Evolutionary conservation across 2,329 filamentous ascomycete species (phyloP).

Genomic region (Sphaerulina populicola): DNA sequence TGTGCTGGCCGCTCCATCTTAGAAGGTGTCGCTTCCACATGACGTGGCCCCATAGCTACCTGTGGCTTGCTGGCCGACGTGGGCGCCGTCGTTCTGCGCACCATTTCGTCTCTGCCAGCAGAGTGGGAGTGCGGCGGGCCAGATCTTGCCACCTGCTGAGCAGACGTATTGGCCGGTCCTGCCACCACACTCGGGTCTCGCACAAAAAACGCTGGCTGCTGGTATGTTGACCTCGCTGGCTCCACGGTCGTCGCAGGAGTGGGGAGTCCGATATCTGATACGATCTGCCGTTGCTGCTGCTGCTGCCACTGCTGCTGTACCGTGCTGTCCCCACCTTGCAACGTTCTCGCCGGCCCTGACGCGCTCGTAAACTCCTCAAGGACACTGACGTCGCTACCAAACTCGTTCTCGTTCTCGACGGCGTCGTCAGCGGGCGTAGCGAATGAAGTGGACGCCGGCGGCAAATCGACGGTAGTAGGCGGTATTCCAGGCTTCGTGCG

Average conservation of each 20-base stretch:
- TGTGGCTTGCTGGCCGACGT: slow-evolving; percentile 35
- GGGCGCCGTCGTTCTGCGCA: slow-evolving; percentile 38
- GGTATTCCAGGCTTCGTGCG: slow-evolving; percentile 40
- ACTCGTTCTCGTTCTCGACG: slow-evolving; percentile 9
- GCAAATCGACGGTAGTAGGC: slow-evolving; percentile 16
- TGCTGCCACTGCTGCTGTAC: not conserved
- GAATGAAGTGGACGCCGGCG: slow-evolving; percentile 19
- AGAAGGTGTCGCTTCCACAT: slow-evolving; percentile 11
- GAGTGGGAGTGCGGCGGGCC: not conserved
- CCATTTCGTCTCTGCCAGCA: slow-evolving; percentile 33
- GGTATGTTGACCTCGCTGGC: not conserved
- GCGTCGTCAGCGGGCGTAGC: slow-evolving; percentile 8
- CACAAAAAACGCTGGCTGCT: not conserved
- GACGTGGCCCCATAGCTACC: slow-evolving; percentile 19
- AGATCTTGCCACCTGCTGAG: not conserved
- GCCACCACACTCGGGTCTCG: not conserved
- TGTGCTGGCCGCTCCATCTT: slow-evolving; percentile 4
- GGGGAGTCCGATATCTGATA: not conserved
- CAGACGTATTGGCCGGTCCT: not conserved
- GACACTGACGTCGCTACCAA: not conserved
- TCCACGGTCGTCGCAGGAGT: not conserved
- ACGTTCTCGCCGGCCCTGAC: not conserved
- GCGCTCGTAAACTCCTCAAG: not conserved
- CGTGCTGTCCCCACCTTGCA: not conserved
- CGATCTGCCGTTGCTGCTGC: not conserved